Conservation (phyloP, 1,284 basidiomycete species). For the Ustilago shanxiensis region DNA sequence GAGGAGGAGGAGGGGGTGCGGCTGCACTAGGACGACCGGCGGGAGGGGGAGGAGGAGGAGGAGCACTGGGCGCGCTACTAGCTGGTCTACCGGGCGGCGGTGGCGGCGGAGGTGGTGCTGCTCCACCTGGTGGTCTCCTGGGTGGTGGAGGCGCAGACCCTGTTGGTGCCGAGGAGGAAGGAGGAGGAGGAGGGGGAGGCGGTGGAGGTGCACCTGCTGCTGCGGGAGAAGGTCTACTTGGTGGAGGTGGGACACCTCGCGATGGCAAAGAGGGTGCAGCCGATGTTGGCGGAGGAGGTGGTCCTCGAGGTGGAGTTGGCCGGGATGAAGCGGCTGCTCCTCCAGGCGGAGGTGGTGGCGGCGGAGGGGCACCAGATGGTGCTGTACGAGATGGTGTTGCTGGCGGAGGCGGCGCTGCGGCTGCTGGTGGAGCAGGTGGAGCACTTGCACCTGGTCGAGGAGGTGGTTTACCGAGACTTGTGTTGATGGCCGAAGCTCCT, state of each 20-base stretch:
- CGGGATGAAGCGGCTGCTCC: slow-evolving; percentile 18
- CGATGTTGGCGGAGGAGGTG: slow-evolving; percentile 42
- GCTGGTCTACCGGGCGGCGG: slow-evolving; percentile 21
- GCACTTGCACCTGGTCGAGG: slow-evolving; percentile 36
- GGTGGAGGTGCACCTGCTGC: slow-evolving; percentile 16
- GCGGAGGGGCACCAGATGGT: slow-evolving; percentile 24
- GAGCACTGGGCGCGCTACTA: slow-evolving; percentile 5
- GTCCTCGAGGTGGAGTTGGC: slow-evolving; percentile 31
- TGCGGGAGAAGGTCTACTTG: slow-evolving; percentile 38
- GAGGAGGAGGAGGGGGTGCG: slow-evolving; percentile 10
- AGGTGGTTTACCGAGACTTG: slow-evolving; percentile 43
- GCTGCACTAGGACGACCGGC: slow-evolving; percentile 24
- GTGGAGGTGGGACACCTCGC: slow-evolving; percentile 48
- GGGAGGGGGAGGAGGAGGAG: slow-evolving; percentile 33
- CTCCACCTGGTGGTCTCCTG: slow-evolving; percentile 26
- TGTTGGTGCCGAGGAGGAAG: slow-evolving; percentile 28
- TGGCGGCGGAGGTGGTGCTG: slow-evolving; percentile 30
- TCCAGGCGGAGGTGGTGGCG: slow-evolving; percentile 33
- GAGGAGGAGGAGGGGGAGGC: slow-evolving; percentile 38
- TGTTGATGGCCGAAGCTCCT: slow-evolving; percentile 28
- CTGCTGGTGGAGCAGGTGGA: slow-evolving; percentile 20
- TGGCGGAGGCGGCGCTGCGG: slow-evolving; percentile 30
- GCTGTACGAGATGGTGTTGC: slow-evolving; percentile 11
- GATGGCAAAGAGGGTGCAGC: slow-evolving; percentile 42
- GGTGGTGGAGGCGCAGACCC: slow-evolving; percentile 35